These are phyloP conservation scores for Polytolypa hystricis DNA, from an alignment of 2,329 filamentous ascomycete species.

Conservation along the genomic window DNA sequence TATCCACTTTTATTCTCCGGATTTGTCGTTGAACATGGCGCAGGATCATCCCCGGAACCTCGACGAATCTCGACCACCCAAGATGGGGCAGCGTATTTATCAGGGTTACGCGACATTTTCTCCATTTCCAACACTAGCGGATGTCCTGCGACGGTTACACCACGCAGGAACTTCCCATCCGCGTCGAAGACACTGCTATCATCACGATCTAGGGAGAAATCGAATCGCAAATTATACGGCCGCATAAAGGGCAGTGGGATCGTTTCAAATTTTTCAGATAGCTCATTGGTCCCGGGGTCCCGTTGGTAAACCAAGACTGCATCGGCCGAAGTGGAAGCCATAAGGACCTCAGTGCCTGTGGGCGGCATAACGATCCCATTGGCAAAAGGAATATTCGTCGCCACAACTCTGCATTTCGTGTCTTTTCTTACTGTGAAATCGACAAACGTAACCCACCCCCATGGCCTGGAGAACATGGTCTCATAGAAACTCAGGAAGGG, in stretches of 20 bases:
- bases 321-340: slow-evolving; percentile 9
- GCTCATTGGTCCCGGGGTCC: slow-evolving; percentile 8
- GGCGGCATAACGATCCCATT: slow-evolving; percentile 12
- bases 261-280: slow-evolving; percentile 8
- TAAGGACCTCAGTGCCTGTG: slow-evolving; percentile 11
- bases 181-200: slow-evolving; percentile 12
- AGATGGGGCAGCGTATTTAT: slow-evolving; percentile 10
- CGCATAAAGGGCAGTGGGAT: slow-evolving; percentile 11
- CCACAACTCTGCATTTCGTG: slow-evolving; percentile 9
- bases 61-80: slow-evolving; percentile 12
- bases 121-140: slow-evolving; percentile 9
- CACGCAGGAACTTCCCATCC: slow-evolving; percentile 11
- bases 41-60: slow-evolving; percentile 10
- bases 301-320: slow-evolving; percentile 11
- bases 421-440: slow-evolving; percentile 6
- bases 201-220: slow-evolving; percentile 8
- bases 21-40: slow-evolving; percentile 11
- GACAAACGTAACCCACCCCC: slow-evolving; percentile 12
- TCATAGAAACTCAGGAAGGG: slow-evolving; percentile 10
- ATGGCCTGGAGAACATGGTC: slow-evolving; percentile 7
- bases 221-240: slow-evolving; percentile 12
- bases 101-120: slow-evolving; percentile 10
- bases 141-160: slow-evolving; percentile 10
- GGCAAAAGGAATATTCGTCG: slow-evolving; percentile 10
- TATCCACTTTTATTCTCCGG: slow-evolving; percentile 8